Evolutionary conservation across 139 green algal species (phyloP), one percentile per base, ranked within the genome.

Genomic region (Micromonas pusilla): DNA sequence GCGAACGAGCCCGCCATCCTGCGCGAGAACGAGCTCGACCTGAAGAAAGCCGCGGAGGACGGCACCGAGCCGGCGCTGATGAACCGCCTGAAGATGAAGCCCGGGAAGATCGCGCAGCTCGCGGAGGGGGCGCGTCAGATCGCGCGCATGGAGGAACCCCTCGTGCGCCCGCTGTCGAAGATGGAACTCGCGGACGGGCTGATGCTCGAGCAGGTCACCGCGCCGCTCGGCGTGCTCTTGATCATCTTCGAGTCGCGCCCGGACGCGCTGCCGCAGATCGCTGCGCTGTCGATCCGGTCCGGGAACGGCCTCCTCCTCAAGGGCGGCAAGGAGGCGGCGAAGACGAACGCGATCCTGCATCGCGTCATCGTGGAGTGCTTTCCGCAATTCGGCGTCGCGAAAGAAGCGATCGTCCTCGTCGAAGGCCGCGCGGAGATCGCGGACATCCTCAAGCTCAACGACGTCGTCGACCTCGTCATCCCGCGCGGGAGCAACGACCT

Each of bases 241-340:
- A 91, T 99, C 85, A 99, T 99, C 84, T 99, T 99, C 78, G 95
- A 99, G 90, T 89, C 92, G 2, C 87, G 95, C 0, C 95, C 95
- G 0, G 95, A 99, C 79, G 94, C 95, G 0, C 88, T 99, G 81
- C 93, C 94, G 5, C 82, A 89, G 75, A 97, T 98, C 72, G 91
- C 90, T 36, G 75, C 88, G 1, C 85, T 98, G 33, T 88, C 93
- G 54, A 93, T 97, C 75, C 80, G 90, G 33, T 86, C 78, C 32
- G 91, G 91, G 36, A 96, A 96, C 80, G 91, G 94, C 25, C 87
- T 98, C 68, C 85, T 98, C 80, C 91, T 98, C 30, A 97, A 97
- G 84, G 95, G 95, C 26, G 95, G 95, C 73, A 98, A 97, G 85
- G 95, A 99, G 86, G 95, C 95, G 1, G 66, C 84, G 1, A 82